These are phyloP conservation scores for Esteya vermicola DNA, from an alignment of 2,329 filamentous ascomycete species.

Conservation along the genomic window DNA sequence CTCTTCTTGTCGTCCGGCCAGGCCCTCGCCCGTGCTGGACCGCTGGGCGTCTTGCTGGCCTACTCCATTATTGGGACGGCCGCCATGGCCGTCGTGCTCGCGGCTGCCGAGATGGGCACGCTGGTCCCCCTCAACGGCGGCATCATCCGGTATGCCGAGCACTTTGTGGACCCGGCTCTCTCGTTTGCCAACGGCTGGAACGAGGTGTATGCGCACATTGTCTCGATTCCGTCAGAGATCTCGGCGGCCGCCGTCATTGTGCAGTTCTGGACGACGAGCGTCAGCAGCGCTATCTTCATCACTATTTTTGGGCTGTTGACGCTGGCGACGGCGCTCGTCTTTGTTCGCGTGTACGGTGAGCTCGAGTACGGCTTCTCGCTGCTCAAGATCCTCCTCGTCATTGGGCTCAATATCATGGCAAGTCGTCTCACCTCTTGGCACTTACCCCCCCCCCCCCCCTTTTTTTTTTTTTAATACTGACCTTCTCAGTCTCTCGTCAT, in stretches of 20 bases:
- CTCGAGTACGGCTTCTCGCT: slow-evolving; percentile 7
- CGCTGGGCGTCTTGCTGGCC: slow-evolving; percentile 15
- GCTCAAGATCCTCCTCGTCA: slow-evolving; percentile 32
- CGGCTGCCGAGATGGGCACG: slow-evolving; percentile 42
- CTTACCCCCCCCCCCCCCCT: too few species aligned
- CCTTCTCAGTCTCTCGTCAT: too few species aligned
- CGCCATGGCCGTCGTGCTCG: slow-evolving; percentile 18
- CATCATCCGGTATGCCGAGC: slow-evolving; percentile 30
- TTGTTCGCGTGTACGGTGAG: slow-evolving; percentile 9
- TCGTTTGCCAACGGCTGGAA: slow-evolving; percentile 35
- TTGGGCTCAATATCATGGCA: slow-evolving; percentile 35
- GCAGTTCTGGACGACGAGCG: slow-evolving; percentile 38
- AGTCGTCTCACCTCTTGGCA: too few species aligned
- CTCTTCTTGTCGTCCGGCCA: slow-evolving; percentile 7
- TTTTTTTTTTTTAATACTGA: too few species aligned
- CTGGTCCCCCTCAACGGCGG: slow-evolving; percentile 42
- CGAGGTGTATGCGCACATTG: slow-evolving; percentile 32
- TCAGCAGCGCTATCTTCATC: slow-evolving; percentile 37
- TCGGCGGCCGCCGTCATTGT: slow-evolving; percentile 43
- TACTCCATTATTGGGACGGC: slow-evolving; percentile 22
- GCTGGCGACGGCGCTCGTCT: slow-evolving; percentile 3
- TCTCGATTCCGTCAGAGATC: slow-evolving; percentile 32
- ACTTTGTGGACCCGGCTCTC: slow-evolving; percentile 28
- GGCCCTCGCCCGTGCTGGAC: slow-evolving; percentile 9
- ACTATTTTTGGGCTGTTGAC: slow-evolving; percentile 7